phyloP scores from a whole-genome alignment of 257 asterid species.

The Jaltomata sinuosa region DNA sequence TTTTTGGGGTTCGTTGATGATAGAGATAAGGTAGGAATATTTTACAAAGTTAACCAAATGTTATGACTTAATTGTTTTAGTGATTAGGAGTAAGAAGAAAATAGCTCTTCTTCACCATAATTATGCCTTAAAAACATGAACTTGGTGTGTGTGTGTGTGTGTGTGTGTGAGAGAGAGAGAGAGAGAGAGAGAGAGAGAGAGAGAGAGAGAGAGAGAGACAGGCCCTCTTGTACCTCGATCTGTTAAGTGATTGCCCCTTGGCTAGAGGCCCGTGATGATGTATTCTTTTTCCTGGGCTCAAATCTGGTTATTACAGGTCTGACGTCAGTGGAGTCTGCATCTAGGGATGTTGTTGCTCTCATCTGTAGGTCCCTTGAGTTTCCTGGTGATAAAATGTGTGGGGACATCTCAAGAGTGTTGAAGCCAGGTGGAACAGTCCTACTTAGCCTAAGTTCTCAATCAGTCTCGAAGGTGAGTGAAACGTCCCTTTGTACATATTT shows the following conservation, averaged over 20 bases:
- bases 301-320: slow-evolving; percentile 34
- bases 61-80: too few relatives aligned
- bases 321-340: slow-evolving; percentile 42
- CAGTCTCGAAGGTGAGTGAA: slow-evolving; percentile 15
- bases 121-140: neutral
- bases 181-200: neutral
- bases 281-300: neutral
- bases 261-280: neutral
- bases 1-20: neutral
- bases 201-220: neutral
- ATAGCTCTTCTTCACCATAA: neutral
- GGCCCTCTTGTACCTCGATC: neutral
- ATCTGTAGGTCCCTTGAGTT: slow-evolving; percentile 45
- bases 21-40: neutral
- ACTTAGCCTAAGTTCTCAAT: slow-evolving; percentile 30
- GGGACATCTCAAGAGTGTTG: slow-evolving; percentile 41
- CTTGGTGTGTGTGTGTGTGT: neutral
- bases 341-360: slow-evolving; percentile 38
- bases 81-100: too few relatives aligned
- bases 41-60: too few relatives aligned
- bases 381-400: slow-evolving; percentile 44
- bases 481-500: neutral
- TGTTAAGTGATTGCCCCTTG: neutral
- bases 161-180: too few relatives aligned
- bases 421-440: slow-evolving; percentile 69